A percentile compares a stretch with the other conserved stretches of the same genome.
These are phyloP conservation scores for Cucurbita maxima DNA, from an alignment of 306 rosid genomes.

Conservation along the genomic window DNA sequence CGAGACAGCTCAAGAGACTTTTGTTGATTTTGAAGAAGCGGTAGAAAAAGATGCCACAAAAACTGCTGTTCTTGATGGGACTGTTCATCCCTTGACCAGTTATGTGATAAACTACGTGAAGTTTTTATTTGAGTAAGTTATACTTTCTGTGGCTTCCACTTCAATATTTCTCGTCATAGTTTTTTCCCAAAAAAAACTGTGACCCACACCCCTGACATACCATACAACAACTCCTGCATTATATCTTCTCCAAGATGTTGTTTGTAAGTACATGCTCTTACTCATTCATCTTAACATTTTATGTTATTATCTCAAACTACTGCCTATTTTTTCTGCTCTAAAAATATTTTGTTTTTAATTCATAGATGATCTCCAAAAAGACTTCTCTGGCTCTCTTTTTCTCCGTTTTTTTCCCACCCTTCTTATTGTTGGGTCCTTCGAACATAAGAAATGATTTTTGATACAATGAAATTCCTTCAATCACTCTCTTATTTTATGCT, in stretches of 20 bases:
- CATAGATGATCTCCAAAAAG: background rate
- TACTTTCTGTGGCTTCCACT: slow-evolving; percentile 5
- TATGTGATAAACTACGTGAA: slow-evolving; percentile 91
- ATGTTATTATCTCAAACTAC: background rate
- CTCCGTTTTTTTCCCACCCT: background rate
- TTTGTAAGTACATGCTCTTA: background rate
- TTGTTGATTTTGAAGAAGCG: slow-evolving; percentile 95
- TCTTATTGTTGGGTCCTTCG: background rate
- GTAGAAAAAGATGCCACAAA: slow-evolving; percentile 93
- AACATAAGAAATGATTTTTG: background rate
- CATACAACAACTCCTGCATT: background rate
- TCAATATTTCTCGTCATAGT: background rate
- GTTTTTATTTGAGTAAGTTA: slow-evolving; percentile 74
- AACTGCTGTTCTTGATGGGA: slow-evolving; percentile 87
- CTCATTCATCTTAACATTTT: background rate
- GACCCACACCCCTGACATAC: background rate
- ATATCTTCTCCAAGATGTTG: background rate
- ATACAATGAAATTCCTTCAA: background rate
- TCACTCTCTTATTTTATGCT: background rate
- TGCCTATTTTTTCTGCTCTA: background rate
- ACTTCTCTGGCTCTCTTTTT: background rate
- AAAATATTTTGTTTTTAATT: background rate
- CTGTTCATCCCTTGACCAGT: slow-evolving; percentile 95
- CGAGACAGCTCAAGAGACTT: slow-evolving; percentile 93
- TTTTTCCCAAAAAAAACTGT: background rate